Conservation (phyloP, 2,329 filamentous ascomycete genomes). For the Colletotrichum tropicale region DNA sequence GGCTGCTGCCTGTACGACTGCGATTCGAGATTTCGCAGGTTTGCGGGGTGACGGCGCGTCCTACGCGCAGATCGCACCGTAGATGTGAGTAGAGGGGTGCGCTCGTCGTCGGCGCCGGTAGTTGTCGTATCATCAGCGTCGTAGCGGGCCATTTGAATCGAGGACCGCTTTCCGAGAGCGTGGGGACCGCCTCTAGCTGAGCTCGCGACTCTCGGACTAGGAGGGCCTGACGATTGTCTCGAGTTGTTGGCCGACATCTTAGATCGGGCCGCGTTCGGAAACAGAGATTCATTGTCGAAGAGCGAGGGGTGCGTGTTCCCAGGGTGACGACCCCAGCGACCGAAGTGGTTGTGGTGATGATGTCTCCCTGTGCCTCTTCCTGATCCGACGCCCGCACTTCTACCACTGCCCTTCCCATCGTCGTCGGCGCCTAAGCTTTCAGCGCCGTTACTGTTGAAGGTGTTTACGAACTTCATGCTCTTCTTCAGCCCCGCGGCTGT, state of each 20-base stretch:
- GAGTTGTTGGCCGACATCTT: slow-evolving; percentile 65
- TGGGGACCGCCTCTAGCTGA: slow-evolving; percentile 26
- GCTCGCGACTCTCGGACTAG: slow-evolving; percentile 62
- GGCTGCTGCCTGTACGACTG: slow-evolving; percentile 68
- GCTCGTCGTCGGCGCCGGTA: slow-evolving; percentile 82
- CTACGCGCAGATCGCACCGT: slow-evolving; percentile 64
- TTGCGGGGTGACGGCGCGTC: slow-evolving; percentile 58
- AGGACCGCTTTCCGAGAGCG: slow-evolving; percentile 50
- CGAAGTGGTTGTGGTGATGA: slow-evolving; percentile 71
- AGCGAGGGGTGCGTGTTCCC: slow-evolving; percentile 72
- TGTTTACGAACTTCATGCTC: slow-evolving; percentile 95
- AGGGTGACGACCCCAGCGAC: slow-evolving; percentile 75
- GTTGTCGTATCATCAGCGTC: slow-evolving; percentile 68
- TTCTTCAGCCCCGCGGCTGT: slow-evolving; percentile 69
- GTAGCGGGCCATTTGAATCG: slow-evolving; percentile 68
- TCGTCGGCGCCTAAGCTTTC: slow-evolving; percentile 65
- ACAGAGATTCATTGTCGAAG: slow-evolving; percentile 80
- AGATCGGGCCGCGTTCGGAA: slow-evolving; percentile 67
- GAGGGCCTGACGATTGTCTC: slow-evolving; percentile 69
- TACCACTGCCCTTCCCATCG: slow-evolving; percentile 66
- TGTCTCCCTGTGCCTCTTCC: slow-evolving; percentile 73
- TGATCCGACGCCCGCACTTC: slow-evolving; percentile 63
- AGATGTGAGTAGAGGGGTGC: slow-evolving; percentile 75
- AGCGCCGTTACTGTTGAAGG: slow-evolving; percentile 67
- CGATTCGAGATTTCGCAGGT: slow-evolving; percentile 74